Evolutionary conservation across 805 yeast genomes (phyloP), one percentile per base, ranked within the genome.

Genomic region (Saturnispora bothae): DNA sequence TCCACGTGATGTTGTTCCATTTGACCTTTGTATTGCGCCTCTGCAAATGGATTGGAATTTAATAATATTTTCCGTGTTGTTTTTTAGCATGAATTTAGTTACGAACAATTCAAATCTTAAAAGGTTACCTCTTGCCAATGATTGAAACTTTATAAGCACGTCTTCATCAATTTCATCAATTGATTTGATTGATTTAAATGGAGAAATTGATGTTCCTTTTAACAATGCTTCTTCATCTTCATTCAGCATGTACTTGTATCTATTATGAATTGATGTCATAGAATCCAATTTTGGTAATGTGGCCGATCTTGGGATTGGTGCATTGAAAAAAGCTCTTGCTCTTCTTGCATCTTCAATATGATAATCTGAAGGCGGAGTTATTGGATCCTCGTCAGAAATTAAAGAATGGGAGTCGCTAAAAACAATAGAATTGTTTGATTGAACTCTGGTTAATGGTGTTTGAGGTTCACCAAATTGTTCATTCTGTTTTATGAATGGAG

Each of bases 111-210:
- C 60, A 52, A 78, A 82, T 37, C 95, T 67, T 39, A 72, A 61
- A 29, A 74, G 63, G 0, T 83, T 76, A 15, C 92, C 94, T 46
- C 84, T 64, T 14, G 83, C 69, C 18, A 76, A 58, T 0, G 92
- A 73, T 54, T 86, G 95, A 14, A 86, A 60, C 39, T 59, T 63
- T 19, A 57, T 42, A 25, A 54, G 13, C n/a, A 27, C 26, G 8
- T 36, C 43, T 14, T 40, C 34, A 34, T 39, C 38, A 15, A 33
- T 18, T 14, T 33, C 27, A n/a, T 28, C 15, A 12, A 25, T 15
- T 12, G 25, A 18, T 9, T 32, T 20, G 12, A 26, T 19, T 8
- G 31, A 5, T 3, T 22, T 28, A 26, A 23, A 23, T 5, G 17
- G 30, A 2, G 34, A 29, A 17, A 34, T 15, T 12, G 16, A n/a